Evolutionary conservation across 2,329 filamentous ascomycete genomes (phyloP).

Genomic region (Sporothrix brasiliensis): DNA sequence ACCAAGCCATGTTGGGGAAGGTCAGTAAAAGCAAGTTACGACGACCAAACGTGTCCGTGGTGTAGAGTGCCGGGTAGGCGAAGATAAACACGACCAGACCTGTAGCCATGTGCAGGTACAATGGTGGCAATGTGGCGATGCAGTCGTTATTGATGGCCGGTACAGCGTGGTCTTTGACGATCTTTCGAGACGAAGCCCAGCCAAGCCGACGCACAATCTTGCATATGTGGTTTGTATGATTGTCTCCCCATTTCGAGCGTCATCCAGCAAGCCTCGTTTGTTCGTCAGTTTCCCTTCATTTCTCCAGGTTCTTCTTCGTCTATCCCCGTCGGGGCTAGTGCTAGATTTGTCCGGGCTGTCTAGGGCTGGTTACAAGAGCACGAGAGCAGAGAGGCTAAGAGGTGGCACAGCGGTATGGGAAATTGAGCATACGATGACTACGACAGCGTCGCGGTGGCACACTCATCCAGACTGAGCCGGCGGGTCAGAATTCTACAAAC

Average conservation of each 20-base stretch:
- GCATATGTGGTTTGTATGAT: not conserved
- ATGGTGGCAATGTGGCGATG: not conserved
- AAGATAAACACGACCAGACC: constrained; percentile 65
- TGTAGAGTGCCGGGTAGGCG: constrained; percentile 67
- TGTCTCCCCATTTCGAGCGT: not conserved
- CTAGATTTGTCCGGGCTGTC: constrained; percentile 1
- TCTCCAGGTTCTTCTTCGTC: constrained; percentile 15
- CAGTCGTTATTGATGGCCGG: no score
- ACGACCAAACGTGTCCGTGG: constrained; percentile 67
- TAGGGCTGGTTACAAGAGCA: not conserved
- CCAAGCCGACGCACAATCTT: constrained; percentile 2
- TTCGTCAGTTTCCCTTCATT: not conserved
- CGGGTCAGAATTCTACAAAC: not conserved
- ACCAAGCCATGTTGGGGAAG: constrained; percentile 68
- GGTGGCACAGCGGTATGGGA: not conserved
- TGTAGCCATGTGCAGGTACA: constrained; percentile 43
- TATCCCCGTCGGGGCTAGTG: not conserved
- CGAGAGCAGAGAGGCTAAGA: not conserved
- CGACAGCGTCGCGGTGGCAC: not conserved
- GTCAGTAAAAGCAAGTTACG: constrained; percentile 65
- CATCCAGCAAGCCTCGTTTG: not conserved
- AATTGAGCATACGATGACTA: not conserved
- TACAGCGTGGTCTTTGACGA: constrained; percentile 2
- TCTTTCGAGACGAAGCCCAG: not conserved
- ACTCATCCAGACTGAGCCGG: not conserved